Conservation (phyloP, 2,329 filamentous ascomycete genomes). For the Cytospora piceae region DNA sequence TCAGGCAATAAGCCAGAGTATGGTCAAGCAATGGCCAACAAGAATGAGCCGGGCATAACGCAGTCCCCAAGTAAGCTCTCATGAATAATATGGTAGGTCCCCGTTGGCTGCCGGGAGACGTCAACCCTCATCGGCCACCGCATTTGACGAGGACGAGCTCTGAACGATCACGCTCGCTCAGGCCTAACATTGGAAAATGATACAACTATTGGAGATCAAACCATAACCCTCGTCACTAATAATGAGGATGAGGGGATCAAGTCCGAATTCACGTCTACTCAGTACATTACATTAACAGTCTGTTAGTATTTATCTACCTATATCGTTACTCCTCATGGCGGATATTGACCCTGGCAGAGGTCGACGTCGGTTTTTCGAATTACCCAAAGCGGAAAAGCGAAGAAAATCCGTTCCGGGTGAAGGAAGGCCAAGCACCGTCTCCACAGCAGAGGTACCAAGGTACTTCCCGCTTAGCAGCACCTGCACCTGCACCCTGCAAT, state of each 20-base stretch:
- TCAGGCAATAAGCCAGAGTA: background rate
- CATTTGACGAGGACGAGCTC: background rate
- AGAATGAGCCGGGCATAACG: background rate
- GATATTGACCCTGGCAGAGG: conserved; percentile 6
- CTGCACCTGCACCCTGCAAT: conserved; percentile 2
- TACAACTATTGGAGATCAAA: background rate
- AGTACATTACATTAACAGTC: background rate
- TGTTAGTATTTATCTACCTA: background rate
- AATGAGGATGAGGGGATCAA: background rate
- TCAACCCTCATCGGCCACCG: background rate
- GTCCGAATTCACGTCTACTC: background rate
- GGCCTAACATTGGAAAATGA: no score
- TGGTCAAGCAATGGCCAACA: background rate
- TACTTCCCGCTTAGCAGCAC: background rate
- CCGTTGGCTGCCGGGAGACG: background rate
- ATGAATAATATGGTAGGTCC: background rate
- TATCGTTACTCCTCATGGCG: background rate
- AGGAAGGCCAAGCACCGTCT: background rate
- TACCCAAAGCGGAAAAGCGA: conserved; percentile 25
- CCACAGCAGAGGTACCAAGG: background rate
- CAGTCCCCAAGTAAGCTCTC: background rate
- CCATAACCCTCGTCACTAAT: background rate
- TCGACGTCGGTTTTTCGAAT: conserved; percentile 23
- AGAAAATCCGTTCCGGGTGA: conserved; percentile 1
- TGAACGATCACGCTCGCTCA: no score